Base-by-base conservation (phyloP, 371 early-diverging fungal species). In the Mucor plumbeus region DNA sequence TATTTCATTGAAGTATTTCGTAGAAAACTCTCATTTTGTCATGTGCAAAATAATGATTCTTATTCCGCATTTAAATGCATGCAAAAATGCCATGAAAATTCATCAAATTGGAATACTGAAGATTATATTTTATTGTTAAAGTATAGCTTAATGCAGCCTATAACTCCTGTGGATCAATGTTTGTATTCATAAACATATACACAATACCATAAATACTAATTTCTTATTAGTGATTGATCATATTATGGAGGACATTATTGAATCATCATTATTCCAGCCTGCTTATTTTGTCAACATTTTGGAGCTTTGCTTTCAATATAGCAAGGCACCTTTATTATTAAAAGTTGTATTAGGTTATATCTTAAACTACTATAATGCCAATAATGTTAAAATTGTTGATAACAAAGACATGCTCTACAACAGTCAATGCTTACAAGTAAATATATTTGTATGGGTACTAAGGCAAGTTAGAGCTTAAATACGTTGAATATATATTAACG, bases 21-120 rank as follows among this genome's bases (percentile, higher is more conserved):
- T 38, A 64, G 64, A 13, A 64, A 64, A 14, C 59, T 65, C 3
- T 17, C 59, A 0, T 47, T 21, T 3, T 65, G 65, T 7, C 48
- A 59, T 53, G 26, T 59, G 0, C 13, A 58, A 17, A 50, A 9
- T 5, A 35, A 50, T 1, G 39, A 65, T 31, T 1, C 17, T 11
- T 5, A 59, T 21, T 11, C 59, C 10, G 48, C 65, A 4, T 65
- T 58, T 43, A 19, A 58, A 40, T 65, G 59, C 33, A 48, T 59
- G 17, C 19, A 56, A 7, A 65, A 50, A 26, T 47, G 50, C 17
- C 34, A 59, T 1, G 17, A 17, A 11, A 47, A 48, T 15, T 17
- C n/a, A 38, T n/a, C 19, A n/a, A 43, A 50, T 5, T 44, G 15
- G 44, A 35, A 19, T 26, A 44, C 44, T 0, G n/a, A 58, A 31